phyloP scores from a whole-genome alignment of 2,329 filamentous ascomycete genomes.

The Cladosporium sp. region DNA sequence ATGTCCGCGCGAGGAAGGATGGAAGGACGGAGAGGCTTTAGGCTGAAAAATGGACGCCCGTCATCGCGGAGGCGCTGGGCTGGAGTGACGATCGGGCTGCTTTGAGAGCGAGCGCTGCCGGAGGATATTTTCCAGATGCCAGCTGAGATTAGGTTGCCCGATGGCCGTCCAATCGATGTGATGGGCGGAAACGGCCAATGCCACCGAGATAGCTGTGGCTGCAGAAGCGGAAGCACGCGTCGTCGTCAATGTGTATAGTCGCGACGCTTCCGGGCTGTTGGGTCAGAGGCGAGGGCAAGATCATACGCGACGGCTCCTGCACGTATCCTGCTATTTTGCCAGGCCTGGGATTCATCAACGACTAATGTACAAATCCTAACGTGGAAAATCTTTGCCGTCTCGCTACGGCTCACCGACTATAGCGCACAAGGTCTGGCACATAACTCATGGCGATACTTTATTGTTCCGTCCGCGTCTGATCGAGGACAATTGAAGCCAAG shows the following conservation, averaged over 20 bases:
- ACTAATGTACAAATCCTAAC: too few relatives aligned
- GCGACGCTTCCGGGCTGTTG: conserved; percentile 5
- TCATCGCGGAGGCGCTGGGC: not conserved
- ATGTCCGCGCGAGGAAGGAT: not conserved
- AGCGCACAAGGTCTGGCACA: too few relatives aligned
- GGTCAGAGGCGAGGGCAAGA: not conserved
- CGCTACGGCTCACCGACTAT: too few relatives aligned
- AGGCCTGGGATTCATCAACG: not conserved
- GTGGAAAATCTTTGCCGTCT: not conserved
- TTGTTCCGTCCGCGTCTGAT: too few relatives aligned
- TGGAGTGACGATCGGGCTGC: not conserved
- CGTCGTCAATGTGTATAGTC: not conserved
- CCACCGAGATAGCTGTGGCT: conserved; percentile 5
- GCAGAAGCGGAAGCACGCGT: conserved; percentile 1
- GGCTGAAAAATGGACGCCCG: not conserved
- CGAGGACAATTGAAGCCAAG: too few relatives aligned
- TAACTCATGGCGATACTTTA: too few relatives aligned
- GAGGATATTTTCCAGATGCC: not conserved
- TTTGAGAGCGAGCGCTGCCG: not conserved
- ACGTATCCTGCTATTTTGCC: not conserved
- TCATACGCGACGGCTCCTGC: not conserved
- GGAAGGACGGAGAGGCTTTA: not conserved
- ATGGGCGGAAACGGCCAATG: not conserved
- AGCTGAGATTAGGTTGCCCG: not conserved
- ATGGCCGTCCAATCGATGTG: not conserved